Percentiles rank a stretch among this genome's conserved stretches.
Evolutionary conservation across 176 grass and related monocot species (phyloP).

Genomic region (Avena insularis): DNA sequence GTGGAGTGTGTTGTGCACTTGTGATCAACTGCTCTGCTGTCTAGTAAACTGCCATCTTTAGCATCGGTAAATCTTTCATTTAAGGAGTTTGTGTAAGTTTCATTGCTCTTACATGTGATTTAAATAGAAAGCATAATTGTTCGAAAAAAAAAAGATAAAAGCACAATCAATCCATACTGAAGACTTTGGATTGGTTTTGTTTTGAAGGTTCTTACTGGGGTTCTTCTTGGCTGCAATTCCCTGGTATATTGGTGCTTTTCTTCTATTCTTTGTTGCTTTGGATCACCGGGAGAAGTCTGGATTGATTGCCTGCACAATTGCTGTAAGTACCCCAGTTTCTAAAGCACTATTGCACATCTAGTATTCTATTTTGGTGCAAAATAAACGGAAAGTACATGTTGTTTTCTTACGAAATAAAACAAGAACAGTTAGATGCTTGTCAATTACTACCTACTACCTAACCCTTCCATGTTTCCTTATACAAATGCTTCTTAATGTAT

Average conservation of each 20-base stretch:
- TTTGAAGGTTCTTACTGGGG: constrained; percentile 69
- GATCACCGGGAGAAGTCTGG: constrained; percentile 77
- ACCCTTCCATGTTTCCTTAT: not conserved
- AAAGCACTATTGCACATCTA: not conserved
- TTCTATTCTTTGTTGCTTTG: constrained; percentile 71
- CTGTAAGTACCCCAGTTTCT: constrained; percentile 56
- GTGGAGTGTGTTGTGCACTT: not conserved
- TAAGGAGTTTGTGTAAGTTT: constrained; percentile 4
- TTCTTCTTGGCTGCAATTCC: constrained; percentile 71
- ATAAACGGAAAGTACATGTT: not conserved
- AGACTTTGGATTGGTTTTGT: constrained; percentile 3
- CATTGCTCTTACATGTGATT: not conserved
- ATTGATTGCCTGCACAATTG: constrained; percentile 68
- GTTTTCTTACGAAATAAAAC: not conserved
- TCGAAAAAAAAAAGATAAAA: not conserved
- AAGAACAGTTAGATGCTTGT: not conserved
- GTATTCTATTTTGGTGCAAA: not conserved
- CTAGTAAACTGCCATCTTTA: not conserved
- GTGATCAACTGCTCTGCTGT: not conserved
- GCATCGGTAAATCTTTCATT: not conserved
- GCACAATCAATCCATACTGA: not conserved
- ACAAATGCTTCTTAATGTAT: not conserved
- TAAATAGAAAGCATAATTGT: not conserved
- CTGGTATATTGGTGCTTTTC: constrained; percentile 69
- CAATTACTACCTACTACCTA: not conserved